These are phyloP conservation scores for Pseudotulostoma volvatum DNA, from an alignment of 495 filamentous ascomycete species.

Conservation along the genomic window DNA sequence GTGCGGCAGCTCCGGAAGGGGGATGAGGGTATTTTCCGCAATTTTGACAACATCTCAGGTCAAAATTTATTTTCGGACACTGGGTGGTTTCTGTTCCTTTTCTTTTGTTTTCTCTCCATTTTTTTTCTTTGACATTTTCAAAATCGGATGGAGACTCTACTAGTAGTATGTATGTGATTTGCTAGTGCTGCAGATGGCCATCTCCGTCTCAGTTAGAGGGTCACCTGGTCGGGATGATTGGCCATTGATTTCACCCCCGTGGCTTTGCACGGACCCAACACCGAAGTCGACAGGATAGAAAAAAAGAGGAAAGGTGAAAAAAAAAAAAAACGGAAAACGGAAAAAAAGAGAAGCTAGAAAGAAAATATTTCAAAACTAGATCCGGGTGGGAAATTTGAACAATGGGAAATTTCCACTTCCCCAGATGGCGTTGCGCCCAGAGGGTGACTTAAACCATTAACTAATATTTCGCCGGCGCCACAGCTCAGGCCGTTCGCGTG, in stretches of 20 bases:
- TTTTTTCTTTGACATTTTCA: neutral
- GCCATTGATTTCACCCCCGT: too few relatives aligned
- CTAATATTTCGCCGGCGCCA: too few relatives aligned
- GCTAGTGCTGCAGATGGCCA: neutral
- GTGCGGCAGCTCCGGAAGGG: neutral
- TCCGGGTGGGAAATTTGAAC: too few relatives aligned
- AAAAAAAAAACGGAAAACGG: neutral
- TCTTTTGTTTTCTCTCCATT: neutral
- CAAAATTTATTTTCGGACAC: neutral
- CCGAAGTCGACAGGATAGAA: neutral
- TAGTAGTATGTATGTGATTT: too few relatives aligned
- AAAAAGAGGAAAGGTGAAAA: neutral
- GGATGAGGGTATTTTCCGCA: neutral
- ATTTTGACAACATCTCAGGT: neutral
- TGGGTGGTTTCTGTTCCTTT: neutral
- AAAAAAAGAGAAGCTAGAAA: too few relatives aligned
- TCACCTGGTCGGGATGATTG: too few relatives aligned
- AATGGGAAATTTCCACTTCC: too few relatives aligned
- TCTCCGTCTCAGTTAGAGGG: neutral
- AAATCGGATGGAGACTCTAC: too few relatives aligned
- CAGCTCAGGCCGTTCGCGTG: neutral
- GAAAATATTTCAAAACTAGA: too few relatives aligned
- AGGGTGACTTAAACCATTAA: too few relatives aligned
- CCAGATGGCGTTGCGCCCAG: too few relatives aligned
- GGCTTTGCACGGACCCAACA: too few relatives aligned